phyloP scores from a whole-genome alignment of 129 eudicot genomes.

The Dittrichia graveolens region DNA sequence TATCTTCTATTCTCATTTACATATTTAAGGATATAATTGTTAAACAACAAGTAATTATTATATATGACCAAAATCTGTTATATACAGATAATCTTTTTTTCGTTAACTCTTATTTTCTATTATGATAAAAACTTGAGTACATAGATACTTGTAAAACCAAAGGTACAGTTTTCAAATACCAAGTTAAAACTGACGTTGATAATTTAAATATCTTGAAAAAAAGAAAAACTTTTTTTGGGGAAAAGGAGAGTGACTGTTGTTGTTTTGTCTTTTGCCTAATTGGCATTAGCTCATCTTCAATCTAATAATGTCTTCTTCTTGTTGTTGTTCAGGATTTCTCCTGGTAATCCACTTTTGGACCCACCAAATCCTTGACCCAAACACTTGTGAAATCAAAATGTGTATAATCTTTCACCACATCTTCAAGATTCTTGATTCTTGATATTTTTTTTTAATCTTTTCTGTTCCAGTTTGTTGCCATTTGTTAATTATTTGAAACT shows the following conservation, averaged over 20 bases:
- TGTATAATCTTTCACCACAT: slow-evolving; percentile 28
- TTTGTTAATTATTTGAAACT: slow-evolving; percentile 23
- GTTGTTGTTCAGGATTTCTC: slow-evolving; percentile 47
- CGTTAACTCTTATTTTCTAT: not conserved
- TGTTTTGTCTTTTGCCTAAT: slow-evolving; percentile 17
- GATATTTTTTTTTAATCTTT: too few relatives aligned
- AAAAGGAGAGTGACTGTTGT: slow-evolving; percentile 3
- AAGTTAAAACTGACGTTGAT: not conserved
- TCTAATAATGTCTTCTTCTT: not conserved
- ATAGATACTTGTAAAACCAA: not conserved
- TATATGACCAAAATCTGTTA: too few relatives aligned
- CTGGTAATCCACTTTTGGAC: slow-evolving; percentile 68
- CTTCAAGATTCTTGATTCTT: slow-evolving; percentile 25
- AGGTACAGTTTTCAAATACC: not conserved
- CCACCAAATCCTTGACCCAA: slow-evolving; percentile 48
- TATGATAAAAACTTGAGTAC: not conserved
- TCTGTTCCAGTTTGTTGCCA: slow-evolving; percentile 6
- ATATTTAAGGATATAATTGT: too few relatives aligned
- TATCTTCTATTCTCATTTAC: too few relatives aligned
- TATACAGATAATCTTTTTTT: too few relatives aligned
- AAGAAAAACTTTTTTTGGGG: not conserved
- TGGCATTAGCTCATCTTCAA: not conserved
- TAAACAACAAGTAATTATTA: too few relatives aligned
- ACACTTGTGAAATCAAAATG: slow-evolving; percentile 12
- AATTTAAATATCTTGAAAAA: not conserved